phyloP scores from a whole-genome alignment of 306 rosid species.

The Rosa lucieae region DNA sequence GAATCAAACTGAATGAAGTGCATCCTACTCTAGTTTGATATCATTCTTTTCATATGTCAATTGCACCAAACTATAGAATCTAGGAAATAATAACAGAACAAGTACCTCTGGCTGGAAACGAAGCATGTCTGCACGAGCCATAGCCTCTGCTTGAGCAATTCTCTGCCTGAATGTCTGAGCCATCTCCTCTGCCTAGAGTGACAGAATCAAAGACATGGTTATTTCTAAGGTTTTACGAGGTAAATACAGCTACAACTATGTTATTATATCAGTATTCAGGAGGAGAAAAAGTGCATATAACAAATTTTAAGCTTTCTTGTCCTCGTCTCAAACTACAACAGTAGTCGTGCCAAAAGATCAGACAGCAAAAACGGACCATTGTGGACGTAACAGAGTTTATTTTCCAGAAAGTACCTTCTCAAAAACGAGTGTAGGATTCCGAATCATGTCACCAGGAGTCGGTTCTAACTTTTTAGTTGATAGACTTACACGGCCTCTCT shows the following conservation, averaged over 20 bases:
- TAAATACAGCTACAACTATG: neutral
- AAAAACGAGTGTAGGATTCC: constrained; percentile 89
- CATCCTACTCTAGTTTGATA: neutral
- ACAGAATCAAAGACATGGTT: constrained; percentile 26
- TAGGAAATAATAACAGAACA: constrained; percentile 8
- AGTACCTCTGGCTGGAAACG: constrained; percentile 90
- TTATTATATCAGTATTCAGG: constrained; percentile 17
- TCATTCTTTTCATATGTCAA: neutral
- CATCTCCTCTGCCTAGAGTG: constrained; percentile 92
- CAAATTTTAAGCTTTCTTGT: constrained; percentile 1
- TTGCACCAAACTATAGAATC: neutral
- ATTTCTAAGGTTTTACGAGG: constrained; percentile 8
- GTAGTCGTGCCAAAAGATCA: neutral
- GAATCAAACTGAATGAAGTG: neutral
- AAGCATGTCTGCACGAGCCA: constrained; percentile 97
- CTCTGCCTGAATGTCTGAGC: constrained; percentile 95
- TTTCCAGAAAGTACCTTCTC: constrained; percentile 74
- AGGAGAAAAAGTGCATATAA: neutral
- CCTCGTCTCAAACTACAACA: neutral
- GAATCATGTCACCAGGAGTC: constrained; percentile 98
- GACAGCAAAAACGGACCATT: neutral
- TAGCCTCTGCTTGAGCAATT: constrained; percentile 98
- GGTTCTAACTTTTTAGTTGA: constrained; percentile 97
- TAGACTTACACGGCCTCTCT: constrained; percentile 93
- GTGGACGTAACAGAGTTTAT: constrained; percentile 1